Percentiles rank a stretch among this genome's conserved stretches.
These are phyloP conservation scores for Striga asiatica DNA, from an alignment of 257 asterid species.

Conservation along the genomic window DNA sequence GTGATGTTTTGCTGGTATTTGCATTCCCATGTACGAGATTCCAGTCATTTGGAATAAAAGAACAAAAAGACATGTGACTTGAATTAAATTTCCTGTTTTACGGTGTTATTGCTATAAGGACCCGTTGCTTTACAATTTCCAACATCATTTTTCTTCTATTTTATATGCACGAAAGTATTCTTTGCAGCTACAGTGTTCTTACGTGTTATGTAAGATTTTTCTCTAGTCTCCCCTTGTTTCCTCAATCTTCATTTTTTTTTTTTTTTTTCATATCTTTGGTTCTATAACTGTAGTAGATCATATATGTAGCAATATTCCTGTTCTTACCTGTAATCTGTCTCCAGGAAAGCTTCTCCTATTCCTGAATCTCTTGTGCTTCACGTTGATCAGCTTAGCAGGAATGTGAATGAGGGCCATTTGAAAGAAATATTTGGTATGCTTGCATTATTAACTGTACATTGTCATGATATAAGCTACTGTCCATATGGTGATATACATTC, in stretches of 20 bases:
- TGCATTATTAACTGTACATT: neutral
- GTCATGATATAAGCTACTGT: neutral
- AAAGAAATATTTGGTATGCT: constrained; percentile 93
- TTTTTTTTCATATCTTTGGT: neutral
- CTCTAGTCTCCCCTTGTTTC: neutral
- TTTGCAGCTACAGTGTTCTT: too few relatives aligned
- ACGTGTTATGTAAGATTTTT: too few relatives aligned
- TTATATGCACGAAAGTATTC: too few relatives aligned
- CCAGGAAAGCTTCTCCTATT: constrained; percentile 83
- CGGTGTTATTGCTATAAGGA: too few relatives aligned
- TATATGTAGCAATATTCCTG: neutral
- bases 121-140: too few relatives aligned
- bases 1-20: too few relatives aligned
- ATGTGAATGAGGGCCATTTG: constrained; percentile 88
- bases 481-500: constrained; percentile 1
- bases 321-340: constrained; percentile 9
- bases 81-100: too few relatives aligned
- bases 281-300: neutral
- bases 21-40: too few relatives aligned
- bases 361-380: constrained; percentile 87
- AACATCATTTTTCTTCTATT: too few relatives aligned
- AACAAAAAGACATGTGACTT: too few relatives aligned
- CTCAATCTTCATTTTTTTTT: neutral
- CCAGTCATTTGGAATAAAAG: too few relatives aligned
- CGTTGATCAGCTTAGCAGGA: constrained; percentile 88